Conservation (phyloP, 495 filamentous ascomycete species). For the Podospora pseudocomata region DNA sequence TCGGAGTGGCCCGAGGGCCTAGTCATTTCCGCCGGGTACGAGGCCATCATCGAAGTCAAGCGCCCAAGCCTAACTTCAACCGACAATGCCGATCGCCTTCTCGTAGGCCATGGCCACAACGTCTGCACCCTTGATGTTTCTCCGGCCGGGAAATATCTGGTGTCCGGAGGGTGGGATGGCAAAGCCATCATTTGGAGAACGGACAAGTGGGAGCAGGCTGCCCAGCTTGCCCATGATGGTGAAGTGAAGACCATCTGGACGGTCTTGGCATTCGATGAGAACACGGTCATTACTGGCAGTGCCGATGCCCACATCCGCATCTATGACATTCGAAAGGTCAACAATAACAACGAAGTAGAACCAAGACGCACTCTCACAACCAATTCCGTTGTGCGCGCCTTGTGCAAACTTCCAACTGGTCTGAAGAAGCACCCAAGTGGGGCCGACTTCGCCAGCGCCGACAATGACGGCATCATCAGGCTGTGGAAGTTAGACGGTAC, state of each 20-base stretch:
- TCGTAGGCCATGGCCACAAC: slow-evolving; percentile 82
- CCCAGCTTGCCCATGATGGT: slow-evolving; percentile 63
- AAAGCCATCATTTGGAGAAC: slow-evolving; percentile 75
- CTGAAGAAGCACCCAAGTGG: slow-evolving; percentile 64
- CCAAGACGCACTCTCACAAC: slow-evolving; percentile 71
- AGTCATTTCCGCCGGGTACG: slow-evolving; percentile 80
- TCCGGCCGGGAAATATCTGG: slow-evolving; percentile 63
- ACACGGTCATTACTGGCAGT: slow-evolving; percentile 83
- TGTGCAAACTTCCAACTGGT: slow-evolving; percentile 68
- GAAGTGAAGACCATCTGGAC: slow-evolving; percentile 78
- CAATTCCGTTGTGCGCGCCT: slow-evolving; percentile 77
- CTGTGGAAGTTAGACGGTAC: slow-evolving; percentile 76
- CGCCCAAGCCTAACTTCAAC: slow-evolving; percentile 55
- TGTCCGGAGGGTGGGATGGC: slow-evolving; percentile 95
- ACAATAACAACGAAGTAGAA: slow-evolving; percentile 66
- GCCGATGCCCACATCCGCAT: slow-evolving; percentile 87
- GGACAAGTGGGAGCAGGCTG: slow-evolving; percentile 65
- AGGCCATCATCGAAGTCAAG: slow-evolving; percentile 88
- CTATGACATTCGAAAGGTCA: slow-evolving; percentile 64
- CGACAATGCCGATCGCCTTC: slow-evolving; percentile 77
- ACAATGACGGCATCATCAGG: slow-evolving; percentile 82
- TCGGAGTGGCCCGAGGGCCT: slow-evolving; percentile 70
- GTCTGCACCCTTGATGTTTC: slow-evolving; percentile 81
- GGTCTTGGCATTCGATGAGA: slow-evolving; percentile 75
- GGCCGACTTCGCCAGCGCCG: slow-evolving; percentile 82